Percentiles rank a stretch among this genome's conserved stretches.
Conservation (phyloP, 2,329 filamentous ascomycete genomes). For the Alternaria rosae region DNA sequence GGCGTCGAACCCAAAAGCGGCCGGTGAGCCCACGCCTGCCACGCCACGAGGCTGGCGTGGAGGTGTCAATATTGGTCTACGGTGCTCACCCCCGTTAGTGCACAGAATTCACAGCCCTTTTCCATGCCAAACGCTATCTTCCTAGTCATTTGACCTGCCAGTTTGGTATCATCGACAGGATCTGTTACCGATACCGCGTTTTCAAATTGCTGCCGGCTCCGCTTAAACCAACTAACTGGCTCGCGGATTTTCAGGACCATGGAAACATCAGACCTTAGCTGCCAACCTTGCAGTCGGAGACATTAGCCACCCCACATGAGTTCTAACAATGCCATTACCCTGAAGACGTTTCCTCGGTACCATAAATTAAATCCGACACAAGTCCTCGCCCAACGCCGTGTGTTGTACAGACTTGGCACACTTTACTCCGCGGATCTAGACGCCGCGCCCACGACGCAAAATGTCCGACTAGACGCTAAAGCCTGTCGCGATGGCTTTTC, state of each 20-base stretch:
- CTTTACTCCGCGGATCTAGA: constrained; percentile 1
- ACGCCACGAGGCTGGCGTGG: constrained; percentile 6
- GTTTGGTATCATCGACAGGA: constrained; percentile 4
- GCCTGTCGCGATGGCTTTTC: constrained; percentile 8
- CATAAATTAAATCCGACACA: neutral
- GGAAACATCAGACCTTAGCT: neutral
- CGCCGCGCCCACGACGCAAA: constrained; percentile 1
- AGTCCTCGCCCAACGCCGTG: neutral
- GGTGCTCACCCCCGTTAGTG: constrained; percentile 4
- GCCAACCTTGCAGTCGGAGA: constrained; percentile 2
- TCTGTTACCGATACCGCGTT: constrained; percentile 3
- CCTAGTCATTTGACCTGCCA: constrained; percentile 7
- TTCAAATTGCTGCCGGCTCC: constrained; percentile 5
- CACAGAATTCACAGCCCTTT: neutral
- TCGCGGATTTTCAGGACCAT: neutral
- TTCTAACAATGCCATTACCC: neutral
- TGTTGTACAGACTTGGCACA: neutral
- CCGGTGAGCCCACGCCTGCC: constrained; percentile 2
- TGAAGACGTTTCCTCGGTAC: neutral
- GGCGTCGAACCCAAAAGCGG: constrained; percentile 1
- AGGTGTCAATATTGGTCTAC: constrained; percentile 5
- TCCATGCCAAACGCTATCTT: constrained; percentile 2
- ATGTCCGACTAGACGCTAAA: constrained; percentile 3
- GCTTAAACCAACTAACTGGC: constrained; percentile 3
- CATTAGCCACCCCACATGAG: neutral